Conservation (phyloP, 768 basidiomycete species). For the Lactarius evosmus region DNA sequence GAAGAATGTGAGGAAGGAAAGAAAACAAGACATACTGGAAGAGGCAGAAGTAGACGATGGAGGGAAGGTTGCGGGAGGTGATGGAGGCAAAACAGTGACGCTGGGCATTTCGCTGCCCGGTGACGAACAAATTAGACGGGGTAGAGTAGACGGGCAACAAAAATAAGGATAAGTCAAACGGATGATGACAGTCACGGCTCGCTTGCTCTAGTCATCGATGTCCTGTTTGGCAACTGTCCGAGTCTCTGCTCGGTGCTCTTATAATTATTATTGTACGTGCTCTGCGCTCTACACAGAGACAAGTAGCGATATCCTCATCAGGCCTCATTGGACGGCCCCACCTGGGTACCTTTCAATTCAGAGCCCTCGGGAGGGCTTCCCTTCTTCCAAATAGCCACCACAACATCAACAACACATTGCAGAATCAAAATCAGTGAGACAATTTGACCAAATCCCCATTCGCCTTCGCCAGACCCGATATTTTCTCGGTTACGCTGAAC, state of each 20-base stretch:
- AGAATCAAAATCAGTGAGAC: constrained; percentile 3
- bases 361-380: neutral
- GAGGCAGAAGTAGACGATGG: constrained; percentile 34
- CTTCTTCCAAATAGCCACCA: neutral
- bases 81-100: constrained; percentile 41
- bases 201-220: no score
- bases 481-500: constrained; percentile 6
- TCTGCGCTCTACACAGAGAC: no score
- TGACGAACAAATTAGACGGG: constrained; percentile 8
- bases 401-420: constrained; percentile 3
- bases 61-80: constrained; percentile 34
- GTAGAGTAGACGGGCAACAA: constrained; percentile 14
- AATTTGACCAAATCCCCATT: constrained; percentile 21
- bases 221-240: neutral
- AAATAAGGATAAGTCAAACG: constrained; percentile 25
- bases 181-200: constrained; percentile 2
- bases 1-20: constrained; percentile 30
- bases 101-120: constrained; percentile 38
- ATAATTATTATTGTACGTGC: no score
- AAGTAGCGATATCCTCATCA: neutral
- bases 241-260: neutral
- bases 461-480: constrained; percentile 9
- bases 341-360: neutral
- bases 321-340: no score
- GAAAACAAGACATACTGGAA: constrained; percentile 31